Conservation (phyloP, 495 filamentous ascomycete genomes). For the Podospora tetraspora region DNA sequence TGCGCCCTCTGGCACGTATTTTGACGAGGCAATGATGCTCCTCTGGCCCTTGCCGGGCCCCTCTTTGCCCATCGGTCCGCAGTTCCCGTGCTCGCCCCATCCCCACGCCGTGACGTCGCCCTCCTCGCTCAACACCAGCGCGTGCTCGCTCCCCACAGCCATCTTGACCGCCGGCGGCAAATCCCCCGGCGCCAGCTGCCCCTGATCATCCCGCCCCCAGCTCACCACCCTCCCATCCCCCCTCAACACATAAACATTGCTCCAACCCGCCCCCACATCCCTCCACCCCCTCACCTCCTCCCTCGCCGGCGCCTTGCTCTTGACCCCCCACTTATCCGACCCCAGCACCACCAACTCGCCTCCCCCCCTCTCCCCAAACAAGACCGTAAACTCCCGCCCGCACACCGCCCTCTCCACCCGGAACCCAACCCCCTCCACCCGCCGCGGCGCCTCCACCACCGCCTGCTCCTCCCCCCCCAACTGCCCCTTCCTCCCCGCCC, state of each 20-base stretch:
- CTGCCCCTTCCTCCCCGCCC: conserved; percentile 76
- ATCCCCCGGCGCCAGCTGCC: conserved; percentile 62
- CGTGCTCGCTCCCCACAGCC: conserved; percentile 85
- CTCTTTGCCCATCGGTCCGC: conserved; percentile 64
- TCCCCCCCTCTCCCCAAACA: conserved; percentile 48
- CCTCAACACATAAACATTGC: conserved; percentile 64
- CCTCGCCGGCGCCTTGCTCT: conserved; percentile 35
- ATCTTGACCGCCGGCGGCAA: conserved; percentile 51
- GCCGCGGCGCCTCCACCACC: conserved; percentile 53
- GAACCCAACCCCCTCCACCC: conserved; percentile 53
- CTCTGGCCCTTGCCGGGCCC: conserved; percentile 59
- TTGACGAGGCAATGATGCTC: conserved; percentile 54
- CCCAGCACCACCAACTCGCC: conserved; percentile 61
- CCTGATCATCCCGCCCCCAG: conserved; percentile 80
- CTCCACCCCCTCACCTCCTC: conserved; percentile 44
- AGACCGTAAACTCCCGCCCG: conserved; percentile 74
- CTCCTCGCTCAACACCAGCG: conserved; percentile 57
- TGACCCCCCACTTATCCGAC: conserved; percentile 63
- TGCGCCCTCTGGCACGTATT: conserved; percentile 39
- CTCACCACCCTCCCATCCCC: conserved; percentile 50
- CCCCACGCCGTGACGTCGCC: conserved; percentile 73
- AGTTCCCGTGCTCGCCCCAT: conserved; percentile 98
- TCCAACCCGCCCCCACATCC: conserved; percentile 71
- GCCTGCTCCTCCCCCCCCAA: conserved; percentile 49
- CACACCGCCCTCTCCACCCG: conserved; percentile 58